These are phyloP conservation scores for Spiromyces aspiralis DNA, from an alignment of 371 early-diverging fungal genomes.

Conservation along the genomic window DNA sequence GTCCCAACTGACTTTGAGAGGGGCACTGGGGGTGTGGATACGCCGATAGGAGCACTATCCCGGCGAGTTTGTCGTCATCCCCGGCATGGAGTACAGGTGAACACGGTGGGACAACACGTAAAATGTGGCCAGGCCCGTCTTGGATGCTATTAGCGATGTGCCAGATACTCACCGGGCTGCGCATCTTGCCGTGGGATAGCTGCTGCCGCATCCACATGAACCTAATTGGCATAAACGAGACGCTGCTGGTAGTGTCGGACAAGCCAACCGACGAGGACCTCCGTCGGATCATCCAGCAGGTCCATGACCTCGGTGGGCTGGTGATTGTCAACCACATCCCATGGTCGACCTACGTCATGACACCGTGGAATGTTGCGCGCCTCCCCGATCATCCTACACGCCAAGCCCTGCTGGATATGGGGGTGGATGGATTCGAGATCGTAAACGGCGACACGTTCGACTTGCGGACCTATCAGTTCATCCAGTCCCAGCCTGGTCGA, in stretches of 20 bases:
- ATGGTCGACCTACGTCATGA: conserved; percentile 53
- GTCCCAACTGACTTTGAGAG: not conserved
- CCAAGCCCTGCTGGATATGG: conserved; percentile 40
- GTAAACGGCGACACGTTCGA: conserved; percentile 46
- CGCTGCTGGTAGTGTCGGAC: conserved; percentile 34
- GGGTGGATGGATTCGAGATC: conserved; percentile 57
- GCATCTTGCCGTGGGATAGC: conserved; percentile 8
- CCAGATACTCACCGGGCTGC: not conserved
- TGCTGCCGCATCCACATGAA: conserved; percentile 67
- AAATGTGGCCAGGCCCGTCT: not conserved
- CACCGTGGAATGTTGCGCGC: conserved; percentile 36
- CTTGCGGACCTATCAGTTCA: conserved; percentile 33
- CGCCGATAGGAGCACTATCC: conserved; percentile 25
- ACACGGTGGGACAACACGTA: not conserved
- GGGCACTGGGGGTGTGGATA: not conserved
- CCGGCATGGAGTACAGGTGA: conserved; percentile 49
- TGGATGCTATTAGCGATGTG: not conserved
- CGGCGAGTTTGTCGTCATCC: conserved; percentile 45
- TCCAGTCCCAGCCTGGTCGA: conserved; percentile 13
- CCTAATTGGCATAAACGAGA: conserved; percentile 51
- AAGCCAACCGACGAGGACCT: conserved; percentile 48
- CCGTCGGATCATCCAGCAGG: conserved; percentile 35
- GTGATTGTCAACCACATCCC: conserved; percentile 69
- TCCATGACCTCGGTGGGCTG: conserved; percentile 50
- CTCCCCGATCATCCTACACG: conserved; percentile 49